Base-by-base conservation (phyloP, 2,329 filamentous ascomycete species). In the Aspergillus fischeri region DNA sequence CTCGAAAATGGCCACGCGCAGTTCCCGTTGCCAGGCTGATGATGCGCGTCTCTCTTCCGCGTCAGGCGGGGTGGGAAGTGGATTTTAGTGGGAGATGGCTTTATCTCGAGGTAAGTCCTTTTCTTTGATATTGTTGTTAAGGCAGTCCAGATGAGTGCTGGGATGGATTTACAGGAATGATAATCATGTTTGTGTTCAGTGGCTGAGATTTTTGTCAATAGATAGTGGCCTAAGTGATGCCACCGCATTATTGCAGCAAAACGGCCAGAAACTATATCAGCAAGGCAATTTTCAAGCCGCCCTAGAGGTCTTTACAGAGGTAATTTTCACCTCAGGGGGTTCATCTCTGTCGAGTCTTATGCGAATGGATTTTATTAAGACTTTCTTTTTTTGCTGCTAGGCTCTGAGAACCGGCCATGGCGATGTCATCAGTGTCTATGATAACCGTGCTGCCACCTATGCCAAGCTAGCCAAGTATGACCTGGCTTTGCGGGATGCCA, bases 391-490 rank as follows among this genome's bases (percentile, higher is more conserved):
- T 47, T 53, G n/a, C 42, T 42, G 51, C 55, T 49, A 80, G 74
- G 73, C 75, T 24, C 66, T 80, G 48, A 65, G 67, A n/a, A 59
- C 65, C 38, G 67, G 69, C 51, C 60, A 69, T 59, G 66, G 68
- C 8, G 67, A 75, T 53, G 56, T 64, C 28, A 35, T 79, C 60
- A 56, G 71, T 56, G 71, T 85, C 29, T 73, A 83, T 49, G 83
- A 86, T 66, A 78, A 80, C 58, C 80, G 83, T 51, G 79, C 82
- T 41, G 83, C 83, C 11, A 79, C 80, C 38, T 78, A 82, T 57
- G 79, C 80, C 51, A 84, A 83, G 65, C 70, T 85, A 9, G 73
- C 73, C 17, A 70, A 83, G 57, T 74, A 79, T 58, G 74, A 79
- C 25, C 70, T 74, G 11, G 84, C 83, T 0, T 73, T 86, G 9